Evolutionary conservation across 768 basidiomycete species (phyloP).

Genomic region (Collybia mongolica): DNA sequence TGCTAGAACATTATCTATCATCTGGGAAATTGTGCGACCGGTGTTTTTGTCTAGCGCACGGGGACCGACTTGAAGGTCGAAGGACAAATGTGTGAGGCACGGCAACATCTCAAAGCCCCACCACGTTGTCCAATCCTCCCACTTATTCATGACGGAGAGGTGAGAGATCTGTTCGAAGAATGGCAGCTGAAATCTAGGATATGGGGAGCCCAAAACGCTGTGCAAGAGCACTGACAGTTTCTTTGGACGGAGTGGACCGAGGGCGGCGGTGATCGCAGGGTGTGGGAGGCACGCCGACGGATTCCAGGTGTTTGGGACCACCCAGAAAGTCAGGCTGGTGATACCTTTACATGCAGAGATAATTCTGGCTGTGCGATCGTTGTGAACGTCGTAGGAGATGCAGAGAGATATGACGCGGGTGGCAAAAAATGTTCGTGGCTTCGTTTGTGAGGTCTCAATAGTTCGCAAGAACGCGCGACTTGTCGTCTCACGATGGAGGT

Average conservation of each 20-base stretch:
- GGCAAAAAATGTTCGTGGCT: conserved; percentile 30
- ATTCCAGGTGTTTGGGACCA: conserved; percentile 17
- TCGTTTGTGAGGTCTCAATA: conserved; percentile 30
- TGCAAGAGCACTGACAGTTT: conserved; percentile 30
- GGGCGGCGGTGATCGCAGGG: conserved; percentile 15
- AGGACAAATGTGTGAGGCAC: conserved; percentile 33
- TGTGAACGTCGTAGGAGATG: conserved; percentile 32
- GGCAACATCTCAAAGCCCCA: conserved; percentile 25
- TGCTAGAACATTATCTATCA: conserved; percentile 20
- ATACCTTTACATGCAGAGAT: conserved; percentile 33
- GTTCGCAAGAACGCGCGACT: conserved; percentile 35
- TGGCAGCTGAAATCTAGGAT: conserved; percentile 22
- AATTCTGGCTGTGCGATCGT: conserved; percentile 27
- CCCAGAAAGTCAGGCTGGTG: conserved; percentile 35
- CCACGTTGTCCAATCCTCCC: conserved; percentile 44
- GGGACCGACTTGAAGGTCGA: conserved; percentile 33
- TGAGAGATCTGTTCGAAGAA: conserved; percentile 37
- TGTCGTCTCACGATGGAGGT: conserved; percentile 28
- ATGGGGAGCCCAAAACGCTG: conserved; percentile 18
- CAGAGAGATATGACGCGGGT: conserved; percentile 33
- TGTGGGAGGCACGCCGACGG: conserved; percentile 9
- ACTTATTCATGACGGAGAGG: conserved; percentile 36
- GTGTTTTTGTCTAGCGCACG: conserved; percentile 17
- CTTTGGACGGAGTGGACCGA: conserved; percentile 25
- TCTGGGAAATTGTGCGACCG: conserved; percentile 17